These are phyloP conservation scores for Blakeslea trispora DNA, from an alignment of 371 early-diverging fungal genomes.

Conservation along the genomic window DNA sequence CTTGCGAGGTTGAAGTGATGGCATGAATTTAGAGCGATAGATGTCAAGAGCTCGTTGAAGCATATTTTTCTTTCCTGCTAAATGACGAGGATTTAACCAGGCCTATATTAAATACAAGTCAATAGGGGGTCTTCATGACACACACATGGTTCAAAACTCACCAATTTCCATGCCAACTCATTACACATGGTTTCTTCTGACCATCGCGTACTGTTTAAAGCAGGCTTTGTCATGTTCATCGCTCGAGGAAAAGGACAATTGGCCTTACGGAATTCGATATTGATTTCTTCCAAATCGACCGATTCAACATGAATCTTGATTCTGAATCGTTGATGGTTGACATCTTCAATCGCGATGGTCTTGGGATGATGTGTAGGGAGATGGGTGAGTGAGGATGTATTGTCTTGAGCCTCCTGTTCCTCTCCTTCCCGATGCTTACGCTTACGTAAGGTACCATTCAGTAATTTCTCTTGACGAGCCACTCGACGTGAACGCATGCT, in stretches of 20 bases:
- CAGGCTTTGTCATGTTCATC: constrained; percentile 28
- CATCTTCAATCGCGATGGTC: constrained; percentile 36
- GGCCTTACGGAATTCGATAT: constrained; percentile 36
- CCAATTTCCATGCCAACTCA: constrained; percentile 54
- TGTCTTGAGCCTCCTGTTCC: constrained; percentile 5
- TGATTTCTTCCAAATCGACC: constrained; percentile 45
- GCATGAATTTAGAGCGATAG: constrained; percentile 48
- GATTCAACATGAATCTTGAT: constrained; percentile 47
- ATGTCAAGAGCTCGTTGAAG: constrained; percentile 53
- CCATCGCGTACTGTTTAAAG: constrained; percentile 28
- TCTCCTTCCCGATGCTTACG: constrained; percentile 45
- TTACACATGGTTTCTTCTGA: constrained; percentile 49
- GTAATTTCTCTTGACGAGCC: constrained; percentile 78
- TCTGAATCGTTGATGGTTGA: constrained; percentile 30
- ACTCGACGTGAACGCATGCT: constrained; percentile 81
- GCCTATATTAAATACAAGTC: constrained; percentile 29
- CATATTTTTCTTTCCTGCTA: constrained; percentile 48
- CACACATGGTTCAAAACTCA: constrained; percentile 15
- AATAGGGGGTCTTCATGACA: not conserved
- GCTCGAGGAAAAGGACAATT: constrained; percentile 49
- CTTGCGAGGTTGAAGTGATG: constrained; percentile 46
- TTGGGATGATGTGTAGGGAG: constrained; percentile 29
- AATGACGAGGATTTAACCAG: constrained; percentile 48
- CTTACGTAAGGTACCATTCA: constrained; percentile 53
- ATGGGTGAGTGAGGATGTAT: constrained; percentile 11